Evolutionary conservation across 169 alveolate species (phyloP).

Genomic region (Besnoitia besnoiti): DNA sequence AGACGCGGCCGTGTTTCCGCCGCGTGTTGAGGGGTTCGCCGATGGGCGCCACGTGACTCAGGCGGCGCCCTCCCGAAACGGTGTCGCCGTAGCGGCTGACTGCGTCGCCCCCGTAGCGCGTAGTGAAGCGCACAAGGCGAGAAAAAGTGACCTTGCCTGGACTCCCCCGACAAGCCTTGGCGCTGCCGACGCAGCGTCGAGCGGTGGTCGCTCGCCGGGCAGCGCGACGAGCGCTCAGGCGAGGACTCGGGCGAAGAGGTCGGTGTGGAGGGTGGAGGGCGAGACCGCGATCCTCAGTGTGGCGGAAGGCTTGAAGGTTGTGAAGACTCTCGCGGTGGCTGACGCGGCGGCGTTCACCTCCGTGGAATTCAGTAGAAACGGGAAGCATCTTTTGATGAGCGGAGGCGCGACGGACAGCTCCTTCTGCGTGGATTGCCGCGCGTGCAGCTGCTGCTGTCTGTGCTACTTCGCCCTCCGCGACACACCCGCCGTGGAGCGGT

Average conservation of each 20-base stretch:
- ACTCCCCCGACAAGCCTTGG: not conserved
- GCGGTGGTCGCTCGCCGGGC: not conserved
- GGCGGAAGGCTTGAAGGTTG: slow-evolving; percentile 39
- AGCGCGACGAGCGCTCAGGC: not conserved
- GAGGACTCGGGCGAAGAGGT: not conserved
- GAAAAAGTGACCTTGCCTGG: no score
- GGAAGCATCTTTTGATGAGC: slow-evolving; percentile 52
- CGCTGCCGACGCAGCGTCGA: not conserved
- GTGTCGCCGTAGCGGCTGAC: no score
- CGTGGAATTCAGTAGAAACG: slow-evolving; percentile 60
- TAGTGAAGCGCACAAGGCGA: no score
- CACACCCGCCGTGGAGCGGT: not conserved
- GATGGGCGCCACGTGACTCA: no score
- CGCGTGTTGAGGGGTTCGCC: no score
- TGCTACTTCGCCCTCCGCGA: slow-evolving; percentile 24
- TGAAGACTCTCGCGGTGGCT: slow-evolving; percentile 65
- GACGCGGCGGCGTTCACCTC: slow-evolving; percentile 57
- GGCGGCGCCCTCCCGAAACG: no score
- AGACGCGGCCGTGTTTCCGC: no score
- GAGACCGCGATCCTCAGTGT: slow-evolving; percentile 56
- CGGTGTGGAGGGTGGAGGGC: slow-evolving; percentile 50
- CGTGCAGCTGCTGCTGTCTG: slow-evolving; percentile 58
- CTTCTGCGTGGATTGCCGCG: slow-evolving; percentile 46
- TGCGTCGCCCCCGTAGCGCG: no score
- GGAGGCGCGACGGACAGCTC: slow-evolving; percentile 44